These are phyloP conservation scores for Penicillium ochrochloron DNA, from an alignment of 495 filamentous ascomycete species.

Conservation along the genomic window DNA sequence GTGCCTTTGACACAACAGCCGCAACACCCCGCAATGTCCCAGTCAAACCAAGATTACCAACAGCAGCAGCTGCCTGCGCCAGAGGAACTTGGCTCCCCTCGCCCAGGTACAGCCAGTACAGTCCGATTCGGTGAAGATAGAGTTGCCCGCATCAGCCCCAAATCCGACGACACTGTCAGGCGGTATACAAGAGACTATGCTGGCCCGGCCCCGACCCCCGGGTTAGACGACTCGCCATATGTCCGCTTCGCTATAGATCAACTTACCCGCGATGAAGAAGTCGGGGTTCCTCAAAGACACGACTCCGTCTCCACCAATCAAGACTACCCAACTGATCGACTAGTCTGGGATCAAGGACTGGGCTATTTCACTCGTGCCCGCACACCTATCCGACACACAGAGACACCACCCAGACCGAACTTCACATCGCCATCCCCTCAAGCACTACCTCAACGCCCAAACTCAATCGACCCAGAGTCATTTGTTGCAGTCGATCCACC, in stretches of 20 bases:
- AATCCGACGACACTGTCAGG: slow-evolving; percentile 36
- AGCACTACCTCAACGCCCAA: slow-evolving; percentile 33
- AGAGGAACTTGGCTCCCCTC: slow-evolving; percentile 29
- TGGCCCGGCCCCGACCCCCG: slow-evolving; percentile 60
- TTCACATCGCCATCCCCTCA: slow-evolving; percentile 34
- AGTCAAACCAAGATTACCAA: slow-evolving; percentile 31
- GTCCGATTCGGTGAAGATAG: slow-evolving; percentile 45
- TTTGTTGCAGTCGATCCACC: slow-evolving; percentile 59
- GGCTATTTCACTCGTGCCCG: slow-evolving; percentile 50
- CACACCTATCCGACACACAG: slow-evolving; percentile 27
- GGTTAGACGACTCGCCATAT: slow-evolving; percentile 68
- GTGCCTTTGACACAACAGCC: slow-evolving; percentile 36
- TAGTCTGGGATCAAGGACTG: slow-evolving; percentile 55
- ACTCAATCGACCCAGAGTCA: slow-evolving; percentile 50
- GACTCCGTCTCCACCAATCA: slow-evolving; percentile 43
- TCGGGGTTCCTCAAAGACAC: slow-evolving; percentile 38
- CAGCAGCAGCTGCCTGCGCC: slow-evolving; percentile 27
- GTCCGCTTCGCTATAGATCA: slow-evolving; percentile 76
- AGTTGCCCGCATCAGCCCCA: slow-evolving; percentile 34
- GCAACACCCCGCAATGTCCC: slow-evolving; percentile 19
- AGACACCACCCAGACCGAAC: slow-evolving; percentile 25
- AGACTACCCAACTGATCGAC: slow-evolving; percentile 53
- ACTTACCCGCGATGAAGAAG: slow-evolving; percentile 68
- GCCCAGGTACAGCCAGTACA: slow-evolving; percentile 34
- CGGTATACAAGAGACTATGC: slow-evolving; percentile 41